Evolutionary conservation across 768 basidiomycete species (phyloP).

Genomic region (Hygrophoropsis aurantiaca): DNA sequence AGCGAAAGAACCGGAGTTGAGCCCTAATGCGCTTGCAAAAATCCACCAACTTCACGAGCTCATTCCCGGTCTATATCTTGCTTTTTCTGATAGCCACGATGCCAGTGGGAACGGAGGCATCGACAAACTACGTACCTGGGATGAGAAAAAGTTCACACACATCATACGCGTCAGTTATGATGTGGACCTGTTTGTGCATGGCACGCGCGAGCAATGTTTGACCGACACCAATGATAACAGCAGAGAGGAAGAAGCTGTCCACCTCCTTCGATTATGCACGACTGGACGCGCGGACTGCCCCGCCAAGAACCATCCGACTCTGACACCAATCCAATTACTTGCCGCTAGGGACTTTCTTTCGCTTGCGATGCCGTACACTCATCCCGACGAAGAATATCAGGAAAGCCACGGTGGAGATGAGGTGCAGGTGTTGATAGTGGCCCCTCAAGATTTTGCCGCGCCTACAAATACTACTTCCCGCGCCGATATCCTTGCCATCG

Average conservation of each 20-base stretch:
- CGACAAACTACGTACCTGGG: conserved; percentile 8
- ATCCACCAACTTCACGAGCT: conserved; percentile 12
- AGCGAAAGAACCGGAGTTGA: too few relatives aligned
- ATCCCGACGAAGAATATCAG: conserved; percentile 7
- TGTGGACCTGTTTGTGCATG: neutral
- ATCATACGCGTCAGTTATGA: conserved; percentile 12
- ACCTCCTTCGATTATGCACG: conserved; percentile 2
- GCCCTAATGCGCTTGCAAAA: too few relatives aligned
- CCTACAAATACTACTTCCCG: conserved; percentile 25
- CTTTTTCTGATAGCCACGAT: conserved; percentile 12
- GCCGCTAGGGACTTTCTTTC: conserved; percentile 44
- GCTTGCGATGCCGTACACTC: conserved; percentile 35
- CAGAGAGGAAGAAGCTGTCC: neutral
- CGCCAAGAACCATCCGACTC: conserved; percentile 15
- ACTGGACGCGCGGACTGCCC: neutral
- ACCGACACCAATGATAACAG: neutral
- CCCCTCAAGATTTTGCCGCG: neutral
- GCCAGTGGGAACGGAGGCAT: too few relatives aligned
- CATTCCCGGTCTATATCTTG: conserved; percentile 14
- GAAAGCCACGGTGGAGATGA: too few relatives aligned
- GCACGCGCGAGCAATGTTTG: neutral
- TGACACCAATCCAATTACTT: conserved; percentile 35
- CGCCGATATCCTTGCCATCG: conserved; percentile 29
- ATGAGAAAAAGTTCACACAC: conserved; percentile 16
- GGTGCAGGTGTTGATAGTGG: too few relatives aligned